phyloP scores from a whole-genome alignment of 2,329 filamentous ascomycete genomes.

The Pseudogymnoascus verrucosus region DNA sequence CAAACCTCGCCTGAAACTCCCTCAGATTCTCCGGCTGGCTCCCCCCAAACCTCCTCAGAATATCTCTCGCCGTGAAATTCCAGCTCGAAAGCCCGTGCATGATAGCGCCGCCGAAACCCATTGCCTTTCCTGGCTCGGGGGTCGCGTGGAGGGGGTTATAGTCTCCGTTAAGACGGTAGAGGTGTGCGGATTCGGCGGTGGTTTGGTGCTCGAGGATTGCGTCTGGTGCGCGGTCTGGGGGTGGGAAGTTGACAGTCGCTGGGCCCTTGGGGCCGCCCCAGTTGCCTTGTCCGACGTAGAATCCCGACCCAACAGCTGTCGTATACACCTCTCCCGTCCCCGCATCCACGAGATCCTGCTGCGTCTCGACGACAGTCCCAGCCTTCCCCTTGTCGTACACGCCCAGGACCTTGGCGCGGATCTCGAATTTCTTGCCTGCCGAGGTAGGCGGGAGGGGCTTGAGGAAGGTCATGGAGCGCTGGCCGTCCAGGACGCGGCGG shows the following conservation, averaged over 20 bases:
- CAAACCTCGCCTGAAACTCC: constrained; percentile 85
- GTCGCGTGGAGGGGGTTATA: constrained; percentile 87
- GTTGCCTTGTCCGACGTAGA: constrained; percentile 61
- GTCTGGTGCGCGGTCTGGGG: constrained; percentile 63
- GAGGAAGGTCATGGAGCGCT: constrained; percentile 55
- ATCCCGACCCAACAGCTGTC: constrained; percentile 50
- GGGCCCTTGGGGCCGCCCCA: constrained; percentile 92
- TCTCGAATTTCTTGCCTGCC: constrained; percentile 53
- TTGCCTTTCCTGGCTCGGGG: constrained; percentile 71
- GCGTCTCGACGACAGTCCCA: constrained; percentile 59
- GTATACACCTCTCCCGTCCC: constrained; percentile 53
- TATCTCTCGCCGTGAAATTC: constrained; percentile 65
- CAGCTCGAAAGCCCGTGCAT: constrained; percentile 84
- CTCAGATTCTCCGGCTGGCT: constrained; percentile 70
- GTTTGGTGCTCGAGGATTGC: constrained; percentile 63
- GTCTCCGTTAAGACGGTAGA: constrained; percentile 81
- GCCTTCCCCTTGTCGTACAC: constrained; percentile 69
- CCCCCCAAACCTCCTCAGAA: constrained; percentile 62
- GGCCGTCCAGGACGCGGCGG: constrained; percentile 57
- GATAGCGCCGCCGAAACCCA: constrained; percentile 82
- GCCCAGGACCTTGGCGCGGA: constrained; percentile 55
- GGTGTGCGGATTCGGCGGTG: constrained; percentile 60
- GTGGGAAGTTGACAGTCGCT: constrained; percentile 68
- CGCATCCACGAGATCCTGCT: constrained; percentile 56
- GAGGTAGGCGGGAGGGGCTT: constrained; percentile 56